Percentiles rank a stretch among this genome's conserved stretches.
These are phyloP conservation scores for Candida sonorensis DNA, from an alignment of 805 yeast genomes.

Conservation along the genomic window DNA sequence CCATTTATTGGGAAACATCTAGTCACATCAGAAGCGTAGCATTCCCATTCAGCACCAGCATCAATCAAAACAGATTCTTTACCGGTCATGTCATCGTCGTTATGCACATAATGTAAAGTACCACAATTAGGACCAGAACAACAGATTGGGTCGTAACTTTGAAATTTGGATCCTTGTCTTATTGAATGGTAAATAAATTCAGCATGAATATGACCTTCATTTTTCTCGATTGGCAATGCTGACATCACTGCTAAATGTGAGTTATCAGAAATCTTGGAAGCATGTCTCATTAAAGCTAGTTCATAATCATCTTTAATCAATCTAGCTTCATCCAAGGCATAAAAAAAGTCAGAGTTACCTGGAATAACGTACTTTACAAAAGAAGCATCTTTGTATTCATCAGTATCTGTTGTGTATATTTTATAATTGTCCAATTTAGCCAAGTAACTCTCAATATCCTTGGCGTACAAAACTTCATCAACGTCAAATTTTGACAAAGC, in stretches of 20 bases:
- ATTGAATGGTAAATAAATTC: conserved; percentile 90
- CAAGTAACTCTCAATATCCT: conserved; percentile 38
- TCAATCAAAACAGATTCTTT: conserved; percentile 74
- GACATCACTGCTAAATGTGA: conserved; percentile 91
- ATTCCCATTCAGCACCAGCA: conserved; percentile 97
- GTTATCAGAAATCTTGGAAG: conserved; percentile 78
- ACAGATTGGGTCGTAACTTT: conserved; percentile 92
- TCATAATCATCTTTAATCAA: conserved; percentile 80
- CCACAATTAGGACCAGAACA: conserved; percentile 91
- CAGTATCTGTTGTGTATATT: conserved; percentile 50
- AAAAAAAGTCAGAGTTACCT: conserved; percentile 43
- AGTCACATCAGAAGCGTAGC: conserved; percentile 91
- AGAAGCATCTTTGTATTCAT: conserved; percentile 33
- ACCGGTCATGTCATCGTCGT: conserved; percentile 55
- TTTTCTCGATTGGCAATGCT: conserved; percentile 78
- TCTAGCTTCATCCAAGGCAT: conserved; percentile 84
- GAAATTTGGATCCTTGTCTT: conserved; percentile 86
- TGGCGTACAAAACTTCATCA: conserved; percentile 66
- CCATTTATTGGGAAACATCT: conserved; percentile 92
- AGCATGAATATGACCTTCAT: conserved; percentile 91
- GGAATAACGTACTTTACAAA: conserved; percentile 33
- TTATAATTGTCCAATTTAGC: conserved; percentile 20
- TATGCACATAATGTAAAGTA: conserved; percentile 82
- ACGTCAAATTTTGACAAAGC: conserved; percentile 68
- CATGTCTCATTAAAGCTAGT: conserved; percentile 67